These are phyloP conservation scores for Cinnamomum chago DNA, from an alignment of 164 flowering plant genomes.

Conservation along the genomic window DNA sequence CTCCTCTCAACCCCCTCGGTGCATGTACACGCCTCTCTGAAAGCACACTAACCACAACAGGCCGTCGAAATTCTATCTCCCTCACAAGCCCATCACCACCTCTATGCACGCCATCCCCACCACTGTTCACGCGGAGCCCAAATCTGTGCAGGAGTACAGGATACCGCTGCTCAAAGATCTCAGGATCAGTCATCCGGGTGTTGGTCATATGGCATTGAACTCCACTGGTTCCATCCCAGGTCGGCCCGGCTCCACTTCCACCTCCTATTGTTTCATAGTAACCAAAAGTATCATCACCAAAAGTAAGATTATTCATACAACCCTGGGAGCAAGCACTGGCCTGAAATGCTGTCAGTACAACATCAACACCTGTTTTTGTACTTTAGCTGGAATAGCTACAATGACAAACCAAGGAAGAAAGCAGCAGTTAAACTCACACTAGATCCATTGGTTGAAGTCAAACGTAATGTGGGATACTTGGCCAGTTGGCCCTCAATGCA, in stretches of 20 bases:
- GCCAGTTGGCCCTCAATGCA: too few species aligned
- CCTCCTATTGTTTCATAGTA: conserved; percentile 99
- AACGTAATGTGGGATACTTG: too few species aligned
- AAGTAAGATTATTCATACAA: conserved; percentile 97
- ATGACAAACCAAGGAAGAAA: too few species aligned
- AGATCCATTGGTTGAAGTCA: too few species aligned
- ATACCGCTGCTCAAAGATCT: conserved; percentile 96
- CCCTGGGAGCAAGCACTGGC: conserved; percentile 99
- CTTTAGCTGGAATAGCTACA: too few species aligned
- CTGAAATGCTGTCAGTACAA: conserved; percentile 86
- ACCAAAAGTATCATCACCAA: conserved; percentile 89
- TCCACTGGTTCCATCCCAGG: conserved; percentile 95
- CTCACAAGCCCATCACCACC: conserved; percentile 95
- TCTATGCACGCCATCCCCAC: conserved; percentile 72
- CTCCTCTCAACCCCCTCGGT: conserved; percentile 91
- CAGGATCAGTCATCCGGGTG: conserved; percentile 97
- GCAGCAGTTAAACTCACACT: too few species aligned
- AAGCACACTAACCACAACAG: conserved; percentile 85
- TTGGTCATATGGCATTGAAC: conserved; percentile 99
- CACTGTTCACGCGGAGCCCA: conserved; percentile 76
- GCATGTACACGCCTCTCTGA: conserved; percentile 96
- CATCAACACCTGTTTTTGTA: conserved; percentile 31
- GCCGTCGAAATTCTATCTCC: conserved; percentile 82
- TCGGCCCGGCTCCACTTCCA: conserved; percentile 94
- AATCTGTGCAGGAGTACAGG: conserved; percentile 82